A percentile compares a stretch with the other conserved stretches of the same genome.
phyloP scores from a whole-genome alignment of 2,329 filamentous ascomycete genomes.

The Scytalidium sp. region DNA sequence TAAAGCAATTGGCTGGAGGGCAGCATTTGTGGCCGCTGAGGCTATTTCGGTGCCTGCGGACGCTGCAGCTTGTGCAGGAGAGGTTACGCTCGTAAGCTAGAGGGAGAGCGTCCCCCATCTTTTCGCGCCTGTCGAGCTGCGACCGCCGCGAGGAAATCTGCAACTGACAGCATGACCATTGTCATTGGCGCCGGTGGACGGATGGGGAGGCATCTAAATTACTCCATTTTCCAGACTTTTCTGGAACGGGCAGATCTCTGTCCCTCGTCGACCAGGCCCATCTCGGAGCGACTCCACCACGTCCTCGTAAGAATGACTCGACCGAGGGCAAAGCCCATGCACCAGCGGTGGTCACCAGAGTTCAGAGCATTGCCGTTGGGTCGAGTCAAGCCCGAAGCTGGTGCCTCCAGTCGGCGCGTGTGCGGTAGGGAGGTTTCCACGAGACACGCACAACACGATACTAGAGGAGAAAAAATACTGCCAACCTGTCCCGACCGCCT shows the following conservation, averaged over 20 bases:
- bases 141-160: neutral
- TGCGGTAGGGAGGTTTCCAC: no score
- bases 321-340: no score
- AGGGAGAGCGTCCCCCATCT: neutral
- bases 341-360: no score
- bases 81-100: neutral
- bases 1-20: neutral
- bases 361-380: no score
- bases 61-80: neutral
- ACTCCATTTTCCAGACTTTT: neutral
- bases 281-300: neutral
- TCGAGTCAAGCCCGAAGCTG: no score
- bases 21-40: neutral
- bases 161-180: neutral
- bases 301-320: neutral
- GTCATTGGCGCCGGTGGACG: neutral
- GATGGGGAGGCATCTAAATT: neutral
- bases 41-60: neutral
- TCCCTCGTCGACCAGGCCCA: neutral
- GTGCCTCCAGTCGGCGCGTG: no score
- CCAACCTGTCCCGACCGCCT: neutral
- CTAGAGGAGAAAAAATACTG: no score
- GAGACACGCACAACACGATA: no score
- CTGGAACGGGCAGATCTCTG: neutral
- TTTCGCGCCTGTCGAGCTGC: neutral